Evolutionary conservation across 306 rosid species (phyloP).

Genomic region (Sicyos edulis): DNA sequence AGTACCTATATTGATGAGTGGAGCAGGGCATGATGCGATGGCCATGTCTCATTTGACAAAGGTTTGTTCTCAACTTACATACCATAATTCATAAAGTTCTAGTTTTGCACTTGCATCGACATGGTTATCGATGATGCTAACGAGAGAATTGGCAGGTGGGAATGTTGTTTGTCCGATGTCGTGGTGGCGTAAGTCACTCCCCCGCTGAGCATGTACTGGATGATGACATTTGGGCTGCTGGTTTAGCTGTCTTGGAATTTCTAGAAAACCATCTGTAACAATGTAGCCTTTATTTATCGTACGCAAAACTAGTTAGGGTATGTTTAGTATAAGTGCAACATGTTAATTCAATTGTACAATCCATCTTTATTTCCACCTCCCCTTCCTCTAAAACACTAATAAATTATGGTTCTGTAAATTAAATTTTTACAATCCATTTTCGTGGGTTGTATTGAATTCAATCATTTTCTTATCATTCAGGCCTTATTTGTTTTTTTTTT

Average conservation of each 20-base stretch:
- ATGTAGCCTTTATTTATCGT: neutral
- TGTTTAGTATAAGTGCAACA: neutral
- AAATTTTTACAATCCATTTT: neutral
- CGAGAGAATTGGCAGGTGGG: conserved; percentile 52
- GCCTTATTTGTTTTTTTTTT: neutral
- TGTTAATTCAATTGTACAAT: conserved; percentile 14
- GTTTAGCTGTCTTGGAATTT: conserved; percentile 62
- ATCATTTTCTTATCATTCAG: neutral
- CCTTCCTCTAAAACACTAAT: neutral
- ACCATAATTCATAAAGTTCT: neutral
- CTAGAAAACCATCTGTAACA: conserved; percentile 41
- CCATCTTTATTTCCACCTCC: neutral
- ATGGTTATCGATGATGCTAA: conserved; percentile 4
- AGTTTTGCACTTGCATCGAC: conserved; percentile 10
- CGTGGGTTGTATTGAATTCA: conserved; percentile 8
- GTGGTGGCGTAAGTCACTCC: conserved; percentile 90
- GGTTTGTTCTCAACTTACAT: conserved; percentile 35
- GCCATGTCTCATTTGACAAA: conserved; percentile 83
- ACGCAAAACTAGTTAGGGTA: neutral
- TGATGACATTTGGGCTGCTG: conserved; percentile 75
- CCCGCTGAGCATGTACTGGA: conserved; percentile 79
- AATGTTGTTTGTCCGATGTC: conserved; percentile 88
- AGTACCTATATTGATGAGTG: conserved; percentile 76
- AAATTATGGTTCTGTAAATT: neutral
- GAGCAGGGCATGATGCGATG: conserved; percentile 98